Percentiles rank a stretch among this genome's conserved stretches.
Conservation (phyloP, 192 early-diverging fungal genomes). For the Chytriomyces sp. region DNA sequence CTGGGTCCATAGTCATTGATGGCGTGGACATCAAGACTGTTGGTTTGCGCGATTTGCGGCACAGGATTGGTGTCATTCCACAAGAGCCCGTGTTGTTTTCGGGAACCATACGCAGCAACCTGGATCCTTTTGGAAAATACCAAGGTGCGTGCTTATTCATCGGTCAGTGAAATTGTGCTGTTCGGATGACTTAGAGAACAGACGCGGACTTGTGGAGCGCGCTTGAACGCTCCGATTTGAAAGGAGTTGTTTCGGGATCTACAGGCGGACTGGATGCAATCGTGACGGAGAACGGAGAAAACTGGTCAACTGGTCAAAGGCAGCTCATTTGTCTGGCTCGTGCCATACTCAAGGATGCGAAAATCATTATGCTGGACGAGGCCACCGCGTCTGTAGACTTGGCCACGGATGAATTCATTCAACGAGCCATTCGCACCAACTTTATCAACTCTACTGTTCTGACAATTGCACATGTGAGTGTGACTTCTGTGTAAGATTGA, state of each 20-base stretch:
- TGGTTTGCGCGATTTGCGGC: conserved; percentile 55
- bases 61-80: conserved; percentile 77
- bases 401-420: conserved; percentile 47
- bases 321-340: conserved; percentile 75
- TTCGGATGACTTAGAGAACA: conserved; percentile 56
- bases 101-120: conserved; percentile 46
- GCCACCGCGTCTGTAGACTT: conserved; percentile 47
- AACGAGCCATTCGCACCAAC: conserved; percentile 54
- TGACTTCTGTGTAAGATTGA: too few species aligned
- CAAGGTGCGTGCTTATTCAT: conserved; percentile 16
- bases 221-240: conserved; percentile 46
- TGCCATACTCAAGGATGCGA: conserved; percentile 38
- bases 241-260: conserved; percentile 41
- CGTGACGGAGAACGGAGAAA: conserved; percentile 73
- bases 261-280: conserved; percentile 36
- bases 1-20: conserved; percentile 68
- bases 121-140: conserved; percentile 60
- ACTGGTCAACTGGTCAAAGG: conserved; percentile 73
- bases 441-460: conserved; percentile 66
- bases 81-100: conserved; percentile 67
- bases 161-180: conserved; percentile 14
- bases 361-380: conserved; percentile 53
- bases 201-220: conserved; percentile 68
- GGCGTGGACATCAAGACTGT: conserved; percentile 64
- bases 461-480: conserved; percentile 58